Base-by-base conservation (phyloP, 2,329 filamentous ascomycete species). In the Amesomyces nigricolor region DNA sequence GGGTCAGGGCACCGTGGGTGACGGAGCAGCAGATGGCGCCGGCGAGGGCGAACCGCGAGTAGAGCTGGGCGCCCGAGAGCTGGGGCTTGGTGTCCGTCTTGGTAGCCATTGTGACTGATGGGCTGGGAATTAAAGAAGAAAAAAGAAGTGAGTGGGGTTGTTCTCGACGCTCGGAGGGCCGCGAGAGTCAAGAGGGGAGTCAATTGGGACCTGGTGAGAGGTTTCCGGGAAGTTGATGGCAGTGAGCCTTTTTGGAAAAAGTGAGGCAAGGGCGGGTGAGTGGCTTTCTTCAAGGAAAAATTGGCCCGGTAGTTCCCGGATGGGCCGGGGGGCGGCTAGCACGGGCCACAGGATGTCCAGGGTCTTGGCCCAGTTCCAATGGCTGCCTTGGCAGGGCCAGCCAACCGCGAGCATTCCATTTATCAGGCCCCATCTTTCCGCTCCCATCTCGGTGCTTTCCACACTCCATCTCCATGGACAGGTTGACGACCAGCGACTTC, bases 11-110 rank as follows among this genome's bases (percentile, higher is more conserved):
- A 76, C 92, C 94, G 84, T 99, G 94, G 72, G 94, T 99, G 78
- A 97, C 79, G 68, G 91, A 94, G 78, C 94, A 99, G 86, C 94
- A 96, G 81, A 97, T 79, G 68, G 94, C 94, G 78, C 94, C 94
- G 69, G 94, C 91, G 69, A 99, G 88, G 77, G 94, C 92, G 80
- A 96, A 96, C 77, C 90, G 85, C 68, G 89, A 89, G 86, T 97
- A 97, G 68, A 99, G 89, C 45, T 47, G 78, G 65, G 91, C 4
- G 64, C 77, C 78, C 62, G 70, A 71, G 60, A 74, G 72, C 72
- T 76, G 55, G 46, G 62, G 71, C 68, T 74, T 69, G 65, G 73
- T 71, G 56, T 75, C 71, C 70, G 75, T 68, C 72, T 75, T 74
- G 66, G 70, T 69, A 62, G 76, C 71, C 76, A 78, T 78, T 74